phyloP scores from a whole-genome alignment of 1,284 basidiomycete species.

The Melampsora allii-populina region DNA sequence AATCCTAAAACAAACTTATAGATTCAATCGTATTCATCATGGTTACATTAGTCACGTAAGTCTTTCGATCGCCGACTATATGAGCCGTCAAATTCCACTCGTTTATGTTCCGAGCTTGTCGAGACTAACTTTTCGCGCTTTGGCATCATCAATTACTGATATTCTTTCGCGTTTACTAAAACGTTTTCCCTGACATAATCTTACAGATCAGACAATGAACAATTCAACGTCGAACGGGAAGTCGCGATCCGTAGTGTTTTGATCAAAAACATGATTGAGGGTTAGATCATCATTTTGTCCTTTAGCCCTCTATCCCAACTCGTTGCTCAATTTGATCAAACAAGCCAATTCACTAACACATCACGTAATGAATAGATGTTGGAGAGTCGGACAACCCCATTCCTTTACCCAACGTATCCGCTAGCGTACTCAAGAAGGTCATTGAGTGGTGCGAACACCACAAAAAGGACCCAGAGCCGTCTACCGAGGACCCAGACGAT shows the following conservation, averaged over 20 bases:
- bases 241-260: constrained; percentile 92
- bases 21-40: not conserved
- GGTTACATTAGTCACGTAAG: constrained; percentile 6
- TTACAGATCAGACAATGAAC: constrained; percentile 78
- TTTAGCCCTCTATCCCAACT: not conserved
- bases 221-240: constrained; percentile 88
- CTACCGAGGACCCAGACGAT: constrained; percentile 68
- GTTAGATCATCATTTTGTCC: constrained; percentile 56
- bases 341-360: not conserved
- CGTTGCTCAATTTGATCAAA: not conserved
- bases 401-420: constrained; percentile 94
- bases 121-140: not conserved
- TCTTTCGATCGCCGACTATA: not conserved
- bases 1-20: too few species aligned
- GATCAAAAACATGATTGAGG: constrained; percentile 99
- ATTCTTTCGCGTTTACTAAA: not conserved
- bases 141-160: not conserved
- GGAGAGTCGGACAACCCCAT: constrained; percentile 85
- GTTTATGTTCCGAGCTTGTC: not conserved
- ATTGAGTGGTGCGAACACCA: constrained; percentile 99
- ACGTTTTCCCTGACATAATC: not conserved
- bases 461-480: constrained; percentile 89
- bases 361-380: constrained; percentile 63
- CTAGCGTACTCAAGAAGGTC: constrained; percentile 94
- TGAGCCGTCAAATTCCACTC: not conserved